Base-by-base conservation (phyloP, 306 rosid species). In the Pyrus betulifolia region DNA sequence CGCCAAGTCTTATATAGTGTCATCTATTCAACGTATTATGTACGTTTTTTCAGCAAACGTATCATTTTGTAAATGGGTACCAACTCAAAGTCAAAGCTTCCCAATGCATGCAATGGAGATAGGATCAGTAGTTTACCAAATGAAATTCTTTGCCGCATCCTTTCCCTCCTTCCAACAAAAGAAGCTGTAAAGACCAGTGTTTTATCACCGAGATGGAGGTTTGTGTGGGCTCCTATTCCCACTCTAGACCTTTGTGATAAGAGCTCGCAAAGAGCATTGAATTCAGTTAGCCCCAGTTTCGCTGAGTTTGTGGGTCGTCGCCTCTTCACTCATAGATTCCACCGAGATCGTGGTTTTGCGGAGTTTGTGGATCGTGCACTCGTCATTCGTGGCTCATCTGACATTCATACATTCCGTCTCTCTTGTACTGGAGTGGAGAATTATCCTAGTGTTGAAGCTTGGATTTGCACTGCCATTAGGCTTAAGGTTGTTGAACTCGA, bases 171-270 rank as follows among this genome's bases (percentile, higher is more conserved):
- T 13, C 7, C 19, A 11, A 71, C 33, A 15, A 21, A 14, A 12
- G 51, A 71, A 28, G 75, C 22, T 54, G 75, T 55, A 33, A 71
- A 13, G 75, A n/a, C 75, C 30, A 55, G 65, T 22, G 30, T 71
- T 21, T 55, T 71, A 33, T 71, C 51, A 12, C 51, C 22, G 11
- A 54, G 65, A n/a, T 71, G 75, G 75, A 21, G 33, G 21, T 5
- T 33, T 71, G 75, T 71, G 6, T 71, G 65, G 51, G n/a, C 51
- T 54, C 31, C 0, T 3, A 46, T 54, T 21, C 51, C 75, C 49
- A 55, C 7, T 71, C 25, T 71, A 21, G 64, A 55, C 15, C 10
- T 55, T 17, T 18, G 9, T 33, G 75, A 71, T 31, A 0, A 13
- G 8, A 0, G 54, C 28, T 28, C 7, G n/a, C 6, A 52, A 17